Base-by-base conservation (phyloP, 1,284 basidiomycete genomes). In the Fomitopsis pinicola region DNA sequence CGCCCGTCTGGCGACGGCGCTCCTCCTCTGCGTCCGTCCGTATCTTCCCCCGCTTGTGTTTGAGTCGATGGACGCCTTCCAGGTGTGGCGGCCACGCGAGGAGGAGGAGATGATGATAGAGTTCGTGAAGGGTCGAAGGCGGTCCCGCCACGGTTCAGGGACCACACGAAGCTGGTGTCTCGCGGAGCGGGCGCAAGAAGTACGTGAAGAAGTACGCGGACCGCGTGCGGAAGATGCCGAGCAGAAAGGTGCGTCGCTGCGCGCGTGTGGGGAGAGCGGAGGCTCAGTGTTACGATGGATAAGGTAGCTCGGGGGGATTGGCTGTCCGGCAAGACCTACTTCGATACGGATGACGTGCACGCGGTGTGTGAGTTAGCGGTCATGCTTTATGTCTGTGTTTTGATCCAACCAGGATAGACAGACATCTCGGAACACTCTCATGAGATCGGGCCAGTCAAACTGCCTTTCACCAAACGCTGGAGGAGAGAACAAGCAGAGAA, bases 161-260 rank as follows among this genome's bases (percentile, higher is more conserved):
- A 91, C 67, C 90, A 92, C 72, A 91, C 88, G 55, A 92, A 92
- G 70, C 83, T 92, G 52, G 89, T 92, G 22, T 92, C 72, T 88
- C 87, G n/a, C 81, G 90, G 58, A 89, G 86, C 66, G 90, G 89
- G n/a, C 78, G 89, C 66, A 92, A 91, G 76, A 92, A 91, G 72
- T 92, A 92, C 69, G 83, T 91, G 62, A 92, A 91, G 78, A 91
- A 92, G 72, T 88, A 87, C 67, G 91, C 90, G 5, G 90, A 92
- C 64, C 78, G 90, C 56, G 84, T 89, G 42, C 78, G 90, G 65
- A 91, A 91, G 76, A 86, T 91, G 26, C 90, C 91, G 45, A 91
- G 88, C 76, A 82, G 90, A 63, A 92, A 92, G 81, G 91, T 91
- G 64, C 60, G 65, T 65, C 42, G 28, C 5, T 48, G 60, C 57